These are phyloP conservation scores for Euphorbia tirucalli DNA, from an alignment of 345 rosid species.

Conservation along the genomic window DNA sequence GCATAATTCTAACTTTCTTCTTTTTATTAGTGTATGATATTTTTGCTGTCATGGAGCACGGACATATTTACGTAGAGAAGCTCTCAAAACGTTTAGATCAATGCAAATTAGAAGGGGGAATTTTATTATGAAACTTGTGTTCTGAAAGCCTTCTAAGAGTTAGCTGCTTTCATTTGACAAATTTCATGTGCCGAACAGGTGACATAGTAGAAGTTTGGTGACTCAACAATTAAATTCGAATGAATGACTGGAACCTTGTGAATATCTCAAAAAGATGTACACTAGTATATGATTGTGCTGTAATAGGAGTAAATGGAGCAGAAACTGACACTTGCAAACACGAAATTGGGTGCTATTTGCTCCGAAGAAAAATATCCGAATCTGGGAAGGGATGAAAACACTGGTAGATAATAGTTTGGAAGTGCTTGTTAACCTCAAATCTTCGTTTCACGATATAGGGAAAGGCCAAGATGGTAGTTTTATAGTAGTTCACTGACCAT, in stretches of 20 bases:
- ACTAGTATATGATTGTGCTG: conserved; percentile 36
- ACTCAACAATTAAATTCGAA: no score
- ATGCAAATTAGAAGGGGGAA: neutral
- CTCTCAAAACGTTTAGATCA: neutral
- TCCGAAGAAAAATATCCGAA: conserved; percentile 9
- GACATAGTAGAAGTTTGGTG: neutral
- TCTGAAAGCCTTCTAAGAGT: neutral
- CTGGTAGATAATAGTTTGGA: conserved; percentile 24
- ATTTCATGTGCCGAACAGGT: conserved; percentile 3
- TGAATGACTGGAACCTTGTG: conserved; percentile 31
- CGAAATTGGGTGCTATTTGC: conserved; percentile 21
- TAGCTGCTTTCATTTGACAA: neutral
- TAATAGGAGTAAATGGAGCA: conserved; percentile 20
- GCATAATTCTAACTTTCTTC: neutral
- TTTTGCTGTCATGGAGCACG: neutral
- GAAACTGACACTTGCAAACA: conserved; percentile 27
- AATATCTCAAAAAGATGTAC: conserved; percentile 40
- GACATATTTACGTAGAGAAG: neutral
- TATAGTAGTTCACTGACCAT: conserved; percentile 26
- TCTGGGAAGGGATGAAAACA: neutral
- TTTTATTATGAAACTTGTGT: neutral
- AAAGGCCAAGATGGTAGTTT: conserved; percentile 20
- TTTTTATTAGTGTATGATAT: no score
- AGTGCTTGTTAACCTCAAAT: conserved; percentile 15
- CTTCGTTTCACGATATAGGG: conserved; percentile 16